Evolutionary conservation across 305 asterid genomes (phyloP).

Genomic region (Fraxinus floribunda): DNA sequence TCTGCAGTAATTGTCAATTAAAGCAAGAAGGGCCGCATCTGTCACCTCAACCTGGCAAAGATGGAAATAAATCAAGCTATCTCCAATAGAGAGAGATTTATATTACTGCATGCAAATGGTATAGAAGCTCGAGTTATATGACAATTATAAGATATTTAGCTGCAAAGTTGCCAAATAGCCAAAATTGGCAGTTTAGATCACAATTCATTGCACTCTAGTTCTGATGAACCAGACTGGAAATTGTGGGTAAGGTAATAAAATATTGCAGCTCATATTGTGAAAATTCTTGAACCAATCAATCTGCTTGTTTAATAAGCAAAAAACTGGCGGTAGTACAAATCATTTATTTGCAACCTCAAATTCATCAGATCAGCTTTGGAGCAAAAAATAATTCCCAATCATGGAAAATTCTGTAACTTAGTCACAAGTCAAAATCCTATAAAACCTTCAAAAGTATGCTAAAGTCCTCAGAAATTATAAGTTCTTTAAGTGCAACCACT

Average conservation of each 20-base stretch:
- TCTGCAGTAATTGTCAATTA: slow-evolving; percentile 93
- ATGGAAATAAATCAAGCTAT: slow-evolving; percentile 16
- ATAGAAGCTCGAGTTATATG: not conserved
- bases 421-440: not conserved
- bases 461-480: not conserved
- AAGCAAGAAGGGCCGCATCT: slow-evolving; percentile 79
- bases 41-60: slow-evolving; percentile 79
- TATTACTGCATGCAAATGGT: not conserved
- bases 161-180: not conserved
- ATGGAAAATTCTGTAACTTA: not conserved
- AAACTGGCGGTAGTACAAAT: not conserved
- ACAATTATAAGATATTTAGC: not conserved
- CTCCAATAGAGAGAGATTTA: not conserved
- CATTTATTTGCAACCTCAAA: not conserved
- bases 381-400: not conserved
- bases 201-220: not conserved
- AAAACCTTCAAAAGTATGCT: not conserved
- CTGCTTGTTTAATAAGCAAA: not conserved
- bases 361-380: not conserved
- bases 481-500: not conserved
- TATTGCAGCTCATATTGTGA: not conserved
- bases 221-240: not conserved
- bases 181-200: not conserved
- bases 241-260: not conserved
- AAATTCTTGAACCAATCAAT: not conserved